Percentiles rank a stretch among this genome's conserved stretches.
Conservation (phyloP, 2,329 filamentous ascomycete genomes). For the Diplodia corticola region DNA sequence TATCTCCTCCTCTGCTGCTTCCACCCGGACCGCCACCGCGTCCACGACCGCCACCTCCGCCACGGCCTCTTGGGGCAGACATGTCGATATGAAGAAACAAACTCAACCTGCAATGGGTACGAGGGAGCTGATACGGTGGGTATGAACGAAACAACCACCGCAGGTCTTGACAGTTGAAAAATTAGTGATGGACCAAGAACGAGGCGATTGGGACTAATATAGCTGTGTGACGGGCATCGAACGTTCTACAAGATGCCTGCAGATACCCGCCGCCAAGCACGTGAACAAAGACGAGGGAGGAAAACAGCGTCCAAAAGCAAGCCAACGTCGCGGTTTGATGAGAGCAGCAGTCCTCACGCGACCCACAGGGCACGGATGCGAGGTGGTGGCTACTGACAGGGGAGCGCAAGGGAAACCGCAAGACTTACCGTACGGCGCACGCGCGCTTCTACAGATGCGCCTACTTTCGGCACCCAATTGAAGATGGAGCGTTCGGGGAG, state of each 20-base stretch:
- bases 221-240: background rate
- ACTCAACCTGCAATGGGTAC: background rate
- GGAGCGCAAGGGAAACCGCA: background rate
- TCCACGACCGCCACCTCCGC: conserved; percentile 20
- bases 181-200: background rate
- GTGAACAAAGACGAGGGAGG: background rate
- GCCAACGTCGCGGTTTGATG: background rate
- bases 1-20: conserved; percentile 23
- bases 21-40: conserved; percentile 14
- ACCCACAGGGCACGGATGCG: background rate
- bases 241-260: conserved; percentile 12
- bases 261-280: background rate
- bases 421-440: background rate
- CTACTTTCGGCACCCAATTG: background rate
- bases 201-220: background rate
- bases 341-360: too few species aligned
- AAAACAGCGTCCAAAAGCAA: background rate
- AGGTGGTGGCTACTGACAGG: background rate
- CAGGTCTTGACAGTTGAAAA: background rate
- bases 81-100: conserved; percentile 10
- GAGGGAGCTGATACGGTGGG: background rate
- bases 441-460: background rate
- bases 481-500: background rate
- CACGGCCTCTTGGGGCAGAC: conserved; percentile 21
- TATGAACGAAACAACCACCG: background rate